Conservation (phyloP, 228 moss, liverwort and hornwort genomes). For the Sphagnum magellanicum region DNA sequence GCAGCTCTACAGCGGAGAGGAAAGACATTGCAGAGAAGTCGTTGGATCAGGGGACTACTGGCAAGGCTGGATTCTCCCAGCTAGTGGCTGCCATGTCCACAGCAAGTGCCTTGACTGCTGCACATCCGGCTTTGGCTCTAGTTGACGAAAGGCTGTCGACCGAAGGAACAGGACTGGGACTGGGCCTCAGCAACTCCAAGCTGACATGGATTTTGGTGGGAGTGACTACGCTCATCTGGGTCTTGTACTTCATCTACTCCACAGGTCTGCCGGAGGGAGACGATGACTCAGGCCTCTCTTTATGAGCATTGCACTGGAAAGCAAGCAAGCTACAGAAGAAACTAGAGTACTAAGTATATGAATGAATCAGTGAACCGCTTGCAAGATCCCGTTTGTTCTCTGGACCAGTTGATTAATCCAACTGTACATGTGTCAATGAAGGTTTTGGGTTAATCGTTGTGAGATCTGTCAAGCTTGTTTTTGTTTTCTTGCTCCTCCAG, state of each 20-base stretch:
- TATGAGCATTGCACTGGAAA: not conserved
- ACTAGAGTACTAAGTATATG: no score
- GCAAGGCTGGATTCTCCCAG: conserved; percentile 22
- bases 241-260: conserved; percentile 53
- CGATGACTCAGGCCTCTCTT: conserved; percentile 61
- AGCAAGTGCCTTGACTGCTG: conserved; percentile 28
- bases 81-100: conserved; percentile 42
- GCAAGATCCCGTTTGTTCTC: no score
- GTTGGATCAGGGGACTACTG: conserved; percentile 13
- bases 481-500: no score
- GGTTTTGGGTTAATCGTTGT: no score
- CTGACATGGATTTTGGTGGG: conserved; percentile 56
- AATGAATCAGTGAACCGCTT: no score
- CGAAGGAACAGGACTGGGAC: conserved; percentile 50
- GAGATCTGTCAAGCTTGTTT: no score
- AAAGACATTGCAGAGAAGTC: not conserved
- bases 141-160: conserved; percentile 28
- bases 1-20: conserved; percentile 38
- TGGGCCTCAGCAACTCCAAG: conserved; percentile 57
- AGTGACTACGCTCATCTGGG: conserved; percentile 51
- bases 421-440: no score
- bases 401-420: no score
- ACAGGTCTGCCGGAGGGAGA: conserved; percentile 48
- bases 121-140: conserved; percentile 31
- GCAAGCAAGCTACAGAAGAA: no score